Evolutionary conservation across 169 alveolate genomes (phyloP).

Genomic region (Plasmodium gallinaceum): DNA sequence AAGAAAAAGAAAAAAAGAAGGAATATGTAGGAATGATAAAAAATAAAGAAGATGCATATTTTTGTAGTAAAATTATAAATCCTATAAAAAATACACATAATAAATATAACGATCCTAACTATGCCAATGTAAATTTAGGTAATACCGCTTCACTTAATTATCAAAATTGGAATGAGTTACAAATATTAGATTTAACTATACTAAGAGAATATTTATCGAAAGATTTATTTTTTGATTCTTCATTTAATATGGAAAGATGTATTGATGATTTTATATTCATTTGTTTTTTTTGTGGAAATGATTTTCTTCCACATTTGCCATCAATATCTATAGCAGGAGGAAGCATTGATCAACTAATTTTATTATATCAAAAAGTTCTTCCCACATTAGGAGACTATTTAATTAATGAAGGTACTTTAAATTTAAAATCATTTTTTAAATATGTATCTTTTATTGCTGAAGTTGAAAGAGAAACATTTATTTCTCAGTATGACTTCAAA

Average conservation of each 20-base stretch:
- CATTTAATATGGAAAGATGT: conserved; percentile 94
- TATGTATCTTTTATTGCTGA: conserved; percentile 87
- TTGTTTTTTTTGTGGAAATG: conserved; percentile 98
- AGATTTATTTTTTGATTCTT: conserved; percentile 80
- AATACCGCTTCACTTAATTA: conserved; percentile 5
- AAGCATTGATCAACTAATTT: conserved; percentile 96
- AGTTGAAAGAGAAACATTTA: conserved; percentile 91
- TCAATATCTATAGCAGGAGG: conserved; percentile 96
- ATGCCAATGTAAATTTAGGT: conserved; percentile 44
- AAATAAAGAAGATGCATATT: conserved; percentile 78
- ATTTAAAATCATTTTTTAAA: conserved; percentile 84
- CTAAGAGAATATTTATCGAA: conserved; percentile 87
- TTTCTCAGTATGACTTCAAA: conserved; percentile 88
- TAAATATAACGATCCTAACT: conserved; percentile 73
- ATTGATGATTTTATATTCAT: conserved; percentile 97
- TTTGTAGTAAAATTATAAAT: conserved; percentile 42
- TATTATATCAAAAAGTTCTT: conserved; percentile 92
- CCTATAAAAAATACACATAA: conserved; percentile 3
- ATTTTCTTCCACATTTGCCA: conserved; percentile 97
- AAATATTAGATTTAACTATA: conserved; percentile 86
- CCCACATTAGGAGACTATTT: conserved; percentile 92
- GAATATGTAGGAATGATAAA: conserved; percentile 57
- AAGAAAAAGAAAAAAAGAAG: conserved; percentile 45
- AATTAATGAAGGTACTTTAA: conserved; percentile 91
- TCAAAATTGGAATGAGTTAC: conserved; percentile 88